Evolutionary conservation across 2,329 filamentous ascomycete species (phyloP).

Genomic region (Dothideomycetidae sp.): DNA sequence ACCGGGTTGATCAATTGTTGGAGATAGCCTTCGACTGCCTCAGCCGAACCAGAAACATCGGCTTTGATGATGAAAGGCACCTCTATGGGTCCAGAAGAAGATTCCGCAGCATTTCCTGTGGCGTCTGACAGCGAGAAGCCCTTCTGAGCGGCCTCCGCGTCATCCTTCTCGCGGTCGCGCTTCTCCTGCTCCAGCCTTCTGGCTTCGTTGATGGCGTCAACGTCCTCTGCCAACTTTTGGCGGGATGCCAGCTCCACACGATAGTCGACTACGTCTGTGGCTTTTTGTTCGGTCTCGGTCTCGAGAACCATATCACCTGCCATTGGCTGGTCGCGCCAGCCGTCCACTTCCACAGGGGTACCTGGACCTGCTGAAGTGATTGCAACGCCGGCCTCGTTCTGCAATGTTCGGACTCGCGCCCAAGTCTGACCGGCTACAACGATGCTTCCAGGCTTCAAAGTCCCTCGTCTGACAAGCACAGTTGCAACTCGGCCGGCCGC

Average conservation of each 20-base stretch:
- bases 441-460: constrained; percentile 62
- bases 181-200: constrained; percentile 45
- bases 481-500: constrained; percentile 73
- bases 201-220: constrained; percentile 61
- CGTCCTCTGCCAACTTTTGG: constrained; percentile 49
- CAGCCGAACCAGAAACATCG: constrained; percentile 85
- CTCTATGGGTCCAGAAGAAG: constrained; percentile 34
- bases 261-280: constrained; percentile 63
- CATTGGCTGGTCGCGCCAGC: constrained; percentile 78
- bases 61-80: constrained; percentile 82
- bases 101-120: constrained; percentile 29
- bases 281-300: constrained; percentile 62
- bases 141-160: constrained; percentile 22
- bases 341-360: constrained; percentile 80
- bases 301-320: constrained; percentile 83
- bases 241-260: constrained; percentile 58
- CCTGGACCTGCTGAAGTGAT: constrained; percentile 67
- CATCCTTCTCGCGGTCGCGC: constrained; percentile 43
- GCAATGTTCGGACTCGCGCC: constrained; percentile 69
- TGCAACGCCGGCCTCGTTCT: constrained; percentile 67
- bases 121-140: constrained; percentile 19
- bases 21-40: constrained; percentile 71
- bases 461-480: constrained; percentile 76
- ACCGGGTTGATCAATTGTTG: constrained; percentile 72
- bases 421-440: constrained; percentile 82